Conservation (phyloP, 2,329 filamentous ascomycete genomes). For the Zalaria sp. region DNA sequence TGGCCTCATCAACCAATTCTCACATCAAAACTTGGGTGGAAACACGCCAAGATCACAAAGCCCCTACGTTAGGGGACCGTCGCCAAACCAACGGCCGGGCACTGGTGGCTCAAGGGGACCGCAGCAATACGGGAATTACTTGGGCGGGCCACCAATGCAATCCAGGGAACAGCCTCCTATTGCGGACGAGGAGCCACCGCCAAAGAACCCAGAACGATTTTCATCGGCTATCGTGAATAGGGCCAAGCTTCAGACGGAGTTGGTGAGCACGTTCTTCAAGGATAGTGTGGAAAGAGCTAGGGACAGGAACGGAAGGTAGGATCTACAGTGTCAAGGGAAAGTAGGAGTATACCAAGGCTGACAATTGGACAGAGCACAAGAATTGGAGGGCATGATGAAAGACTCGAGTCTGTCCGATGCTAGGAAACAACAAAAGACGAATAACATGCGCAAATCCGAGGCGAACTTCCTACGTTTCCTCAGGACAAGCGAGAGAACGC, state of each 20-base stretch:
- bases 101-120: conserved; percentile 44
- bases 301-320: conserved; percentile 42
- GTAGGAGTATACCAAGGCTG: conserved; percentile 4
- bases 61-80: conserved; percentile 54
- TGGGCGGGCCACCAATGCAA: conserved; percentile 47
- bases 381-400: conserved; percentile 74
- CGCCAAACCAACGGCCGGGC: conserved; percentile 61
- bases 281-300: conserved; percentile 93
- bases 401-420: conserved; percentile 61
- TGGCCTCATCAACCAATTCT: conserved; percentile 88
- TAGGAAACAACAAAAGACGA: conserved; percentile 73
- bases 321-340: neutral
- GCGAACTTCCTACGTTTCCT: conserved; percentile 88
- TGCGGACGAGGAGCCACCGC: conserved; percentile 56
- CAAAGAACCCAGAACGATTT: conserved; percentile 70
- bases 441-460: conserved; percentile 73
- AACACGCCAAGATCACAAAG: conserved; percentile 48
- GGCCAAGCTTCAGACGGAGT: conserved; percentile 49
- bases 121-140: conserved; percentile 49
- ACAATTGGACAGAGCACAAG: conserved; percentile 55
- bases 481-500: conserved; percentile 79
- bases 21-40: conserved; percentile 76
- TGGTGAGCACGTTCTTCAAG: conserved; percentile 78
- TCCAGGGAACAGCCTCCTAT: conserved; percentile 23
- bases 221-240: conserved; percentile 73